These are phyloP conservation scores for Umbelopsis sp. DNA, from an alignment of 192 early-diverging fungal species.

Conservation along the genomic window DNA sequence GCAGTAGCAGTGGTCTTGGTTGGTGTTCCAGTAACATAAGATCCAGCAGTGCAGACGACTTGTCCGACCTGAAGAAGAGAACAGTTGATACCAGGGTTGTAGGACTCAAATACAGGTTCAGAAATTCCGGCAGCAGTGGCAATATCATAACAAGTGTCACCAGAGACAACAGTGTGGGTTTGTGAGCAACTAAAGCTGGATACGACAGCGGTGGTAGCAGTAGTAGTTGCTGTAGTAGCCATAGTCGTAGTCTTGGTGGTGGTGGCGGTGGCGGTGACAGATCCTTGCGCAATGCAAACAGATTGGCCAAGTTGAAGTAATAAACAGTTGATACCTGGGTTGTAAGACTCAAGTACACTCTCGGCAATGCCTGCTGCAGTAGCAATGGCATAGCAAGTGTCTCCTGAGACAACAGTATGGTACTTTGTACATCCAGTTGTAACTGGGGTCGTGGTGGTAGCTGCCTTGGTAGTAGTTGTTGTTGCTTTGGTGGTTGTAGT, in stretches of 20 bases:
- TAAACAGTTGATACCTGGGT: background rate
- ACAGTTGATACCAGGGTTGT: slow-evolving; percentile 6
- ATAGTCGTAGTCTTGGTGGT: background rate
- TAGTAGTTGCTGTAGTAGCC: background rate
- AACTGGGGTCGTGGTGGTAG: background rate
- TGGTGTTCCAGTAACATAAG: background rate
- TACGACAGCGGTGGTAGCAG: background rate
- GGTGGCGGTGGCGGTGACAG: background rate
- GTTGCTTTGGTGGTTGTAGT: background rate
- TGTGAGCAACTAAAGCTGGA: background rate
- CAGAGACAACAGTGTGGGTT: background rate
- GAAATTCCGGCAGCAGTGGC: background rate
- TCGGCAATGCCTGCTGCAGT: background rate
- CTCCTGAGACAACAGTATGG: background rate
- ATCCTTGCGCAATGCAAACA: background rate
- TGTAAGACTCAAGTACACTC: background rate
- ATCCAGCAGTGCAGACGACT: background rate
- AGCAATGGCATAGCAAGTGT: slow-evolving; percentile 1
- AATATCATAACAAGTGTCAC: background rate
- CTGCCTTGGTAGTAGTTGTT: slow-evolving; percentile 7
- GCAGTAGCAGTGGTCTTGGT: background rate
- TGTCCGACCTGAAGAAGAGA: background rate
- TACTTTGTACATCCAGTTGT: slow-evolving; percentile 7
- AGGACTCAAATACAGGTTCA: background rate
- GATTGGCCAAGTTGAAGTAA: background rate